A percentile compares a stretch with the other conserved stretches of the same genome.
Conservation (phyloP, 495 filamentous ascomycete species). For the Xylaria intraflava region DNA sequence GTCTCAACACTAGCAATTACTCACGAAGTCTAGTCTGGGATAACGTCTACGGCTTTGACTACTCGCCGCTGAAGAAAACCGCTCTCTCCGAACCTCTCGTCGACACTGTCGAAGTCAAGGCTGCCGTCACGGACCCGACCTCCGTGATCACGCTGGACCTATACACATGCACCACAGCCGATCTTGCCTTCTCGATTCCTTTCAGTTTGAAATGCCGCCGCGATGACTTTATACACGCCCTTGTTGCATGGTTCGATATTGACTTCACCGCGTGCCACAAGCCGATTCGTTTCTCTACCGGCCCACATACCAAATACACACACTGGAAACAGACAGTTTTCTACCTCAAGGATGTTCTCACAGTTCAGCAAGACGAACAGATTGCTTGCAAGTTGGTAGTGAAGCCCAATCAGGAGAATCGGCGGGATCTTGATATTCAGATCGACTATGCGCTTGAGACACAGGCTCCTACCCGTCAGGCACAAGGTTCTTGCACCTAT, state of each 20-base stretch:
- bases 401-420: conserved; percentile 89
- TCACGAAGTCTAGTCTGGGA: conserved; percentile 57
- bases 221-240: conserved; percentile 86
- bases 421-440: conserved; percentile 86
- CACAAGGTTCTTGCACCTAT: conserved; percentile 69
- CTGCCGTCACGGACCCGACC: conserved; percentile 67
- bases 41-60: conserved; percentile 74
- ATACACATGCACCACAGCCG: conserved; percentile 57
- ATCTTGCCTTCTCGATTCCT: conserved; percentile 58
- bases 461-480: conserved; percentile 58
- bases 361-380: conserved; percentile 69
- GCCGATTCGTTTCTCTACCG: conserved; percentile 76
- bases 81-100: conserved; percentile 68
- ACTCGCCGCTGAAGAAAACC: conserved; percentile 61
- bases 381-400: conserved; percentile 67
- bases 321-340: conserved; percentile 96
- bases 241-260: conserved; percentile 98
- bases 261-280: conserved; percentile 94
- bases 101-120: conserved; percentile 64
- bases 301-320: conserved; percentile 84
- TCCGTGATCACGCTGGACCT: conserved; percentile 64
- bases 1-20: conserved; percentile 21
- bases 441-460: conserved; percentile 77
- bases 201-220: conserved; percentile 66
- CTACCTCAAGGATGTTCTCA: conserved; percentile 78